These are phyloP conservation scores for Talaromyces sp. DNA, from an alignment of 2,329 filamentous ascomycete species.

Conservation along the genomic window DNA sequence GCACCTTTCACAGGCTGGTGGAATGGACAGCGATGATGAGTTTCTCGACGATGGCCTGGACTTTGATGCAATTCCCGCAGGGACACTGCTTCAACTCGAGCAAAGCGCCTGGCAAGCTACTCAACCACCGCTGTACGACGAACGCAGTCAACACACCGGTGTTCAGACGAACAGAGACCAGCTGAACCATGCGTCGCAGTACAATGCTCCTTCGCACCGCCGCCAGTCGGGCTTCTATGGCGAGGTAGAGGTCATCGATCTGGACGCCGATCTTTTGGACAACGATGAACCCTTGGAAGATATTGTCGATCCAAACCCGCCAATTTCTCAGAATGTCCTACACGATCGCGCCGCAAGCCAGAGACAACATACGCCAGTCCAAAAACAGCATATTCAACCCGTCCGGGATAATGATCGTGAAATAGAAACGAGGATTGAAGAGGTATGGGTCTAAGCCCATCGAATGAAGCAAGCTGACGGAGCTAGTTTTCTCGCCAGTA, in stretches of 20 bases:
- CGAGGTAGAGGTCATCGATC: slow-evolving; percentile 41
- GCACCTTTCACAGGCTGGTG: slow-evolving; percentile 29
- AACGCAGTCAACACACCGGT: background rate
- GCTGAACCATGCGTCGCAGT: background rate
- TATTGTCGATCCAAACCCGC: slow-evolving; percentile 1
- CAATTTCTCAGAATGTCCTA: background rate
- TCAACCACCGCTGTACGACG: slow-evolving; percentile 26
- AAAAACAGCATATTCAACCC: background rate
- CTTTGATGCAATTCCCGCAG: slow-evolving; percentile 43
- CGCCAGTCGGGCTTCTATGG: slow-evolving; percentile 40
- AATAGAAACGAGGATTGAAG: slow-evolving; percentile 23
- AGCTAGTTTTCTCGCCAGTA: slow-evolving; percentile 39
- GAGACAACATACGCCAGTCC: background rate
- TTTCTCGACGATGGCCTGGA: slow-evolving; percentile 48
- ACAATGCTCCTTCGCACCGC: slow-evolving; percentile 3
- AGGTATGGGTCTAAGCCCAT: slow-evolving; percentile 23
- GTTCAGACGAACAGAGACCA: slow-evolving; percentile 2
- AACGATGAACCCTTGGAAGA: slow-evolving; percentile 18
- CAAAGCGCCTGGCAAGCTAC: slow-evolving; percentile 45
- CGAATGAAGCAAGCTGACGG: slow-evolving; percentile 7
- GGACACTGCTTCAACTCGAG: slow-evolving; percentile 44
- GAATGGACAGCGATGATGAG: slow-evolving; percentile 48
- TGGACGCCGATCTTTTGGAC: slow-evolving; percentile 42
- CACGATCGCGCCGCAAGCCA: background rate
- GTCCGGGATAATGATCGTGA: slow-evolving; percentile 10